Conservation (phyloP, 345 rosid genomes). For the Brassica incana region DNA sequence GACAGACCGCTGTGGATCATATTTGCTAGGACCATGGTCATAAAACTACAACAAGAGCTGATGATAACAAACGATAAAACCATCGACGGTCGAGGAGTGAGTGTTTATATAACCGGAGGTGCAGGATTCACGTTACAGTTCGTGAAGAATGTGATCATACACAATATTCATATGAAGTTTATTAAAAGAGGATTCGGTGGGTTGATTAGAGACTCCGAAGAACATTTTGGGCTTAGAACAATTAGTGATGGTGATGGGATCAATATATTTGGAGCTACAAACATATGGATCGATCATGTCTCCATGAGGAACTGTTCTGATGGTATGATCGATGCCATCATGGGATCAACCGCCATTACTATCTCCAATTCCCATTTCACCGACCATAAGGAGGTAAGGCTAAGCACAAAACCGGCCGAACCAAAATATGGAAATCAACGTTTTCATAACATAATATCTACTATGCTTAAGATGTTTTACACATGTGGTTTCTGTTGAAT, state of each 20-base stretch:
- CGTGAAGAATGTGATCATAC: slow-evolving; percentile 67
- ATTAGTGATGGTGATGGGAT: slow-evolving; percentile 72
- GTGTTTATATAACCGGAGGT: slow-evolving; percentile 56
- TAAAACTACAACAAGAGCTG: slow-evolving; percentile 66
- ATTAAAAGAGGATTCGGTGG: slow-evolving; percentile 50
- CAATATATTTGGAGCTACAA: slow-evolving; percentile 51
- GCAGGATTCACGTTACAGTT: slow-evolving; percentile 72
- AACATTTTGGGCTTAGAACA: slow-evolving; percentile 57
- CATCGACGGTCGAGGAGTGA: slow-evolving; percentile 72
- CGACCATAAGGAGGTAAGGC: slow-evolving; percentile 55
- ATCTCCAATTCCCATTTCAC: slow-evolving; percentile 73
- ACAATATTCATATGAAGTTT: slow-evolving; percentile 58
- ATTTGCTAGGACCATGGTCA: slow-evolving; percentile 59
- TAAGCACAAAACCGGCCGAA: not conserved
- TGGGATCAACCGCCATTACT: slow-evolving; percentile 65
- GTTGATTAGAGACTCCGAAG: slow-evolving; percentile 56
- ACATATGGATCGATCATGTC: slow-evolving; percentile 72
- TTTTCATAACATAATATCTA: not conserved
- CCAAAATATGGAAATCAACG: no score
- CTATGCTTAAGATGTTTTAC: no score
- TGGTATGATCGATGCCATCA: slow-evolving; percentile 60
- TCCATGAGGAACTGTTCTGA: slow-evolving; percentile 60
- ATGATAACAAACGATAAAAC: slow-evolving; percentile 58
- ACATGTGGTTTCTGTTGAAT: no score
- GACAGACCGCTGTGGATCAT: slow-evolving; percentile 74